Percentiles rank a stretch among this genome's conserved stretches.
These are phyloP conservation scores for Solanum etuberosum DNA, from an alignment of 257 asterid species.

Conservation along the genomic window DNA sequence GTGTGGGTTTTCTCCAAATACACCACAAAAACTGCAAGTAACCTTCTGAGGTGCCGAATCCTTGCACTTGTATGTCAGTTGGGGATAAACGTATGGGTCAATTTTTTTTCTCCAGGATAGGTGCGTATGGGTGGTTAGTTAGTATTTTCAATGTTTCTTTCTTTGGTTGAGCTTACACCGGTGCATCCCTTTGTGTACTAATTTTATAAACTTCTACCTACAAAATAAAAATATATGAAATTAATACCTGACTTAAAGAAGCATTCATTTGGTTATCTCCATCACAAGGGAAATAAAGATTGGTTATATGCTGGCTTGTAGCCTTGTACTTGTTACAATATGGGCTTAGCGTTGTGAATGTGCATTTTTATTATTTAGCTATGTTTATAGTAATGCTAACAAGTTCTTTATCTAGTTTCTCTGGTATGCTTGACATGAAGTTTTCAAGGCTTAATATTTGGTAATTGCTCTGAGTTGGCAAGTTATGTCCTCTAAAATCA, in stretches of 20 bases:
- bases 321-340: not conserved
- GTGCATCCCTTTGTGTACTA: not conserved
- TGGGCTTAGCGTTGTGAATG: not conserved
- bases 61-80: not conserved
- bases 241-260: not conserved
- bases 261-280: not conserved
- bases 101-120: not conserved
- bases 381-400: not conserved
- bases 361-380: not conserved
- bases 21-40: not conserved
- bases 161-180: not conserved
- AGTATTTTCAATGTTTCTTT: not conserved
- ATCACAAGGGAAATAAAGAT: not conserved
- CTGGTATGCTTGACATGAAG: not conserved
- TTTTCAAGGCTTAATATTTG: not conserved
- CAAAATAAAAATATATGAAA: not conserved
- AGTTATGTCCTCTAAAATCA: not conserved
- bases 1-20: not conserved
- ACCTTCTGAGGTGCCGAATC: not conserved
- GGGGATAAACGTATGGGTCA: not conserved
- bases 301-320: not conserved
- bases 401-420: not conserved
- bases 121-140: not conserved
- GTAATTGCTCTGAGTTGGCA: not conserved
- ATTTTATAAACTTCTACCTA: not conserved